Conservation (phyloP, 139 green algal genomes). For the Eudorina sp. region DNA sequence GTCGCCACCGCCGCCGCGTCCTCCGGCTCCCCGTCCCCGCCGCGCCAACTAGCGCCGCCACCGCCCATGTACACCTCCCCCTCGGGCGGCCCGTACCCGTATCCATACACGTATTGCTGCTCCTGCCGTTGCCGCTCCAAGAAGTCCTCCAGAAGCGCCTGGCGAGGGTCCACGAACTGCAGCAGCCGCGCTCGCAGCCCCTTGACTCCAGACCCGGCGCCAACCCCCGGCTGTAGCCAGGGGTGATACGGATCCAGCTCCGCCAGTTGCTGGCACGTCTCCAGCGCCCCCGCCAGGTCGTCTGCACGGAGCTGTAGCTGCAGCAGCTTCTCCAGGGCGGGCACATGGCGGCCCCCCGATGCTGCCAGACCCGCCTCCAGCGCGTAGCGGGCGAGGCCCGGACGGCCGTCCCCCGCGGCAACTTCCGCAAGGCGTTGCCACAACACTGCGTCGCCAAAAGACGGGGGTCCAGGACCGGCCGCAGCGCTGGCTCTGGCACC, state of each 20-base stretch:
- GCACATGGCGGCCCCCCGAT: not conserved
- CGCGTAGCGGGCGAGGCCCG: slow-evolving; percentile 28
- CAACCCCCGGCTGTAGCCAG: not conserved
- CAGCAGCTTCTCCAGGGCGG: slow-evolving; percentile 38
- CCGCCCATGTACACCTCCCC: not conserved
- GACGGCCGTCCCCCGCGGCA: not conserved
- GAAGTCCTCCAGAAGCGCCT: slow-evolving; percentile 27
- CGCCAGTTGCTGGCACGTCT: not conserved
- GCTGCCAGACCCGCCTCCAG: slow-evolving; percentile 37
- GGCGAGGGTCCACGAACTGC: not conserved
- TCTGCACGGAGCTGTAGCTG: slow-evolving; percentile 23
- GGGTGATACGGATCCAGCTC: slow-evolving; percentile 26
- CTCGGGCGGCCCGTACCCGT: not conserved
- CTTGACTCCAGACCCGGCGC: not conserved
- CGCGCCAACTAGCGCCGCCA: not conserved
- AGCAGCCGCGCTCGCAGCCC: not conserved
- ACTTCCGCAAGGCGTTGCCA: slow-evolving; percentile 45
- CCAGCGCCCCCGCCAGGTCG: slow-evolving; percentile 28
- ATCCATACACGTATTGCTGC: not conserved
- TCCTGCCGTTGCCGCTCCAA: slow-evolving; percentile 10
- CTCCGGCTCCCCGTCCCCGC: not conserved
- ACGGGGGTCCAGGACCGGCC: not conserved
- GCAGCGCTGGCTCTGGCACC: no score
- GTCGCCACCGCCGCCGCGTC: not conserved
- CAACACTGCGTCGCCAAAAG: slow-evolving; percentile 19